Conservation (phyloP, 768 basidiomycete genomes). For the Cystobasidium tubakii region DNA sequence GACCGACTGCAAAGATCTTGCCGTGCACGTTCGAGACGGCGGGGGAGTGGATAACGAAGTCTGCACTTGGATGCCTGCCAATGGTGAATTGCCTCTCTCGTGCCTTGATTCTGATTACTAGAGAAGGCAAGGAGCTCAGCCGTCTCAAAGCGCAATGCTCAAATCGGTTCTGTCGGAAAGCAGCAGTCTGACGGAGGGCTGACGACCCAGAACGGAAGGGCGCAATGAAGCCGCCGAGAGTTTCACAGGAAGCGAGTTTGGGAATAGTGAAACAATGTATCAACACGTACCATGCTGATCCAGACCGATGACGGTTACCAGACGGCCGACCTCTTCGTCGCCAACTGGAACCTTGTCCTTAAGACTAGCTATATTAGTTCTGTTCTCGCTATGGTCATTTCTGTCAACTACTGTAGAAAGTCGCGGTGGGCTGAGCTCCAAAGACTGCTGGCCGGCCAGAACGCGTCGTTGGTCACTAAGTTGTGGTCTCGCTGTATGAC, state of each 20-base stretch:
- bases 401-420: conserved; percentile 3
- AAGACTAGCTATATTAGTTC: conserved; percentile 3
- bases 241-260: no score
- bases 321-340: conserved; percentile 8
- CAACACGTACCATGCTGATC: conserved; percentile 6
- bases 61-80: conserved; percentile 1
- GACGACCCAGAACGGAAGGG: no score
- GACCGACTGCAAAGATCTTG: conserved; percentile 8
- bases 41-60: neutral
- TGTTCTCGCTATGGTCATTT: neutral
- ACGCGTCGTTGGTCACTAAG: neutral
- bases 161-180: no score
- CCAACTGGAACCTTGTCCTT: conserved; percentile 1
- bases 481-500: neutral
- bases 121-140: neutral
- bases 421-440: neutral
- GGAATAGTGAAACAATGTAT: no score
- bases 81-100: neutral
- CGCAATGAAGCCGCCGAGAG: no score
- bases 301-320: neutral
- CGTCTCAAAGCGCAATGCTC: no score
- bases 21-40: conserved; percentile 8
- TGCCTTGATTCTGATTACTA: neutral
- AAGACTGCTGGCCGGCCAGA: neutral
- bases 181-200: no score